Evolutionary conservation across 2,329 filamentous ascomycete species (phyloP).

Genomic region (Emydomyces testavorans): DNA sequence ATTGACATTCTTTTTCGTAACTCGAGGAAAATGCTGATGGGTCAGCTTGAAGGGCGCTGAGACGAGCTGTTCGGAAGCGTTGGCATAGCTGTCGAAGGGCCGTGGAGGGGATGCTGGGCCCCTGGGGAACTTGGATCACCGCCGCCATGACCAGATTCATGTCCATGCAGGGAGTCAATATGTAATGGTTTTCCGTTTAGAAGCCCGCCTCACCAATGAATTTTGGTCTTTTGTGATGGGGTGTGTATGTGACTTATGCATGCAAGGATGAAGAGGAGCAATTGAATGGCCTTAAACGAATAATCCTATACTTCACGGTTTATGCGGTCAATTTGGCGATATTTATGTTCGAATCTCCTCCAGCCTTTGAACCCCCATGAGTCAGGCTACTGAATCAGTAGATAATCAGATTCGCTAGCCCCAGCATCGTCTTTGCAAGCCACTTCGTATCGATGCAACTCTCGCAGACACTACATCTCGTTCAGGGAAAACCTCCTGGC

Average conservation of each 20-base stretch:
- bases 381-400: too few species aligned
- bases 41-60: conserved; percentile 22
- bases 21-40: conserved; percentile 23
- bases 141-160: not conserved
- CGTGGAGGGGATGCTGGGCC: conserved; percentile 4
- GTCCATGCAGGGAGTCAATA: not conserved
- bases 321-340: not conserved
- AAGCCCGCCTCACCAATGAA: too few species aligned
- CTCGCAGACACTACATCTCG: too few species aligned
- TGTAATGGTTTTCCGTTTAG: not conserved
- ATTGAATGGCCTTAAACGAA: not conserved
- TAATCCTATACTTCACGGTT: not conserved
- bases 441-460: not conserved
- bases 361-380: too few species aligned
- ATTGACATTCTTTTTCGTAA: conserved; percentile 23
- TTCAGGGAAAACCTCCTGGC: too few species aligned
- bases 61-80: conserved; percentile 20
- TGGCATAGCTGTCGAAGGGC: conserved; percentile 8
- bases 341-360: not conserved
- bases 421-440: too few species aligned
- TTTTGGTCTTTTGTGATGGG: not conserved
- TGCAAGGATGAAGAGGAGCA: not conserved
- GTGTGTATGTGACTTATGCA: not conserved
- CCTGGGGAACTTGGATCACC: conserved; percentile 12
- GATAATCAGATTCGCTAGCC: too few species aligned